Base-by-base conservation (phyloP, 352 stramenopile species). In the Phytophthora melonis region DNA sequence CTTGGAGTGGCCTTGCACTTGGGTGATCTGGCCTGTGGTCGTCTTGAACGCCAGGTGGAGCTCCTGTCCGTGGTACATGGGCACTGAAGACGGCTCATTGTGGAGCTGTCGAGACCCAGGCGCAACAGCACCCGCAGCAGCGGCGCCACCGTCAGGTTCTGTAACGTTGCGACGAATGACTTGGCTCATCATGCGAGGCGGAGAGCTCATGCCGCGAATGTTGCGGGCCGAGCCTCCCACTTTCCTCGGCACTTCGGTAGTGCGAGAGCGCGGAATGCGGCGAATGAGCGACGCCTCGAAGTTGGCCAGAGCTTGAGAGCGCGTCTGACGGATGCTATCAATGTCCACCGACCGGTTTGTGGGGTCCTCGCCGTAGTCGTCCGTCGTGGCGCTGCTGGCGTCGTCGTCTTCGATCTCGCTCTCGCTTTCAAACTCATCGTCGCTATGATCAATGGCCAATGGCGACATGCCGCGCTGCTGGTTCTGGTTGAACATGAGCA, bases 41-140 rank as follows among this genome's bases (percentile, higher is more conserved):
- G 69, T 80, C 66, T 86, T 86, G 73, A 91, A 91, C 1, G 65
- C 73, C 36, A 91, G 39, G 53, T 91, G 81, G 4, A 91, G 72
- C 25, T 76, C 80, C 72, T 91, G 84, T 50, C 82, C 81, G 52
- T 89, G 79, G 69, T 86, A 82, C 66, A 91, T 76, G 18, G 82
- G 74, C 54, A 75, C 76, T 5, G 70, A 72, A 39, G 63, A 32
- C 5, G 53, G 62, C 0, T 78, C 66, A 47, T 63, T 65, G 43
- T 14, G 61, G 32, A 53, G n/a, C 2, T 56, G 7, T 18, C 70
- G 19, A 27, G 39, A 21, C 36, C 21, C 50, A 41, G 58, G 30
- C 23, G 57, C 27, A 41, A 43, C 36, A 21, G 57, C 19, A 2
- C 11, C 55, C 32, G 49, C 68, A 18, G 23, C 43, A 39, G 53